Evolutionary conservation across 495 filamentous ascomycete species (phyloP), one percentile per base, ranked within the genome.

Genomic region (Hypoxylon subgilvum): DNA sequence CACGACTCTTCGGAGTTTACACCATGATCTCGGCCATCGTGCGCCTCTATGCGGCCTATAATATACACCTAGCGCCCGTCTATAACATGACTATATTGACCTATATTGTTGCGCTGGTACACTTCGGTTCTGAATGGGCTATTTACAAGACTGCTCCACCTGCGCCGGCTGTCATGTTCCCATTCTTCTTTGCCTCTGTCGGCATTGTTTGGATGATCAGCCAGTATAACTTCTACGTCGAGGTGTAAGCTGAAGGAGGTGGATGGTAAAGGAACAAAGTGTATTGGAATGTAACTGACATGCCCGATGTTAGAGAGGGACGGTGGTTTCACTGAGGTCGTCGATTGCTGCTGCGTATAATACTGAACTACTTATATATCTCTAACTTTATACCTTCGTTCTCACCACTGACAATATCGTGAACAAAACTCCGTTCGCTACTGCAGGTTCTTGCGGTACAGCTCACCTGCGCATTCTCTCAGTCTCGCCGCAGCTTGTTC

Each of bases 1-100:
- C 88, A 4, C 88, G 94, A 45, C 83, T 89, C 7, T 97, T 97
- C 69, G 95, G 91, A 34, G 96, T 91, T 52, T 99, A 91, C 84
- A 97, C 92, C 0, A 80, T 93, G 58, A 70, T 96, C 42, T 82
- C 86, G 9, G 76, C 82, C 27, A 72, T 96, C 27, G 79, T 97
- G 41, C 84, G 94, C 22, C 66, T 92, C 57, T 95, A 94, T 64
- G 90, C 91, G 7, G 89, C 88, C 19, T 97, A 96, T 78, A 78
- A 96, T 70, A 87, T 96, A 52, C 74, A 81, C 31, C 83, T 88
- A 47, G 77, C 84, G 2, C 74, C 76, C 25, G 69, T 89, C 7
- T 98, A 96, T 66, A 80, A 94, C 61, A 75, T 97, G 25, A 88
- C 86, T 12, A 62, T 92, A 28, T 88, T 81, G 82, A 92, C 90